Percentiles rank a stretch among this genome's conserved stretches.
Conservation (phyloP, 2,329 filamentous ascomycete genomes). For the Microdochium nivale region DNA sequence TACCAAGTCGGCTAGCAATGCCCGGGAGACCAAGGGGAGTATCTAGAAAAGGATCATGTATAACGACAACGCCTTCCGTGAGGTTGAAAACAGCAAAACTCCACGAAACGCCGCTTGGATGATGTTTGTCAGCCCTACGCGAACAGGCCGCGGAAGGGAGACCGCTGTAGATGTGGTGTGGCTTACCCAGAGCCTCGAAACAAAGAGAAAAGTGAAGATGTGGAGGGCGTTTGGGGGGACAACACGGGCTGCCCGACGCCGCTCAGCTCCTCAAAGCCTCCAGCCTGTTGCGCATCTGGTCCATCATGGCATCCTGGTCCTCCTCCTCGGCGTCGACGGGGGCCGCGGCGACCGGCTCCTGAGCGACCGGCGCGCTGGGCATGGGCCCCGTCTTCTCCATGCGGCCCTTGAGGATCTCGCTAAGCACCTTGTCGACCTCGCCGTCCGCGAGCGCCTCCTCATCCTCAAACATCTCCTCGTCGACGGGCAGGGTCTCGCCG, state of each 20-base stretch:
- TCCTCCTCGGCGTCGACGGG: conserved; percentile 67
- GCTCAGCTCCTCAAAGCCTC: conserved; percentile 34
- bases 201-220: no score
- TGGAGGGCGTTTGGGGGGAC: no score
- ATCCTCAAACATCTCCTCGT: conserved; percentile 62
- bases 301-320: conserved; percentile 81
- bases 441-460: conserved; percentile 64
- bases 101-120: background rate
- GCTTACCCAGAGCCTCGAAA: no score
- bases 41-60: background rate
- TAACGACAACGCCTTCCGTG: background rate
- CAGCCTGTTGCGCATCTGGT: conserved; percentile 86
- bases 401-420: conserved; percentile 80
- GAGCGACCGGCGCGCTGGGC: conserved; percentile 44
- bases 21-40: no score
- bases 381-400: conserved; percentile 55
- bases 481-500: conserved; percentile 72
- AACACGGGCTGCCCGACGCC: background rate
- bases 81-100: background rate
- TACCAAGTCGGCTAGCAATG: no score
- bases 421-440: conserved; percentile 88
- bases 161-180: no score
- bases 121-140: background rate
- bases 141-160: background rate
- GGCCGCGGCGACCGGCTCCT: conserved; percentile 40